Conservation (phyloP, 1,284 basidiomycete species). For the Kalmanozyma brasiliensis region DNA sequence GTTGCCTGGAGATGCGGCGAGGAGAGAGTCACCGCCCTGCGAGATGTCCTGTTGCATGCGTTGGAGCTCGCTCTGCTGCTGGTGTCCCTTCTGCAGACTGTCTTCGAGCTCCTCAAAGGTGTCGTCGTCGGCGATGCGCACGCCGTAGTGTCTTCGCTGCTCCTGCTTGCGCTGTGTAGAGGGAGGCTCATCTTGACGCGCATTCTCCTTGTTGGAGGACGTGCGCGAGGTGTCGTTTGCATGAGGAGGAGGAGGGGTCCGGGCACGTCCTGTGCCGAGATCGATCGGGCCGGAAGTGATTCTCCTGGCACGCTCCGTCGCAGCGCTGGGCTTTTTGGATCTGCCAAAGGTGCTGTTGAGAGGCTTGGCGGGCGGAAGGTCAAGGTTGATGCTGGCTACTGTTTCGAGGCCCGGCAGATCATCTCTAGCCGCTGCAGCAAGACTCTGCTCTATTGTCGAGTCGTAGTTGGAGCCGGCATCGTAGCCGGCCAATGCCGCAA, state of each 20-base stretch:
- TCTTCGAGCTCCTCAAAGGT: conserved; percentile 51
- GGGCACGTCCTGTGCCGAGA: conserved; percentile 21
- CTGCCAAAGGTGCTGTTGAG: conserved; percentile 36
- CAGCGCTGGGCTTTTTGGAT: conserved; percentile 33
- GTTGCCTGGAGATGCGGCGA: conserved; percentile 33
- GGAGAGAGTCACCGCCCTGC: conserved; percentile 41
- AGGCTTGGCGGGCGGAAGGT: conserved; percentile 31
- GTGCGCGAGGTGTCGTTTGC: conserved; percentile 28
- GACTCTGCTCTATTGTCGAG: conserved; percentile 40
- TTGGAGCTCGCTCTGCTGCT: conserved; percentile 50
- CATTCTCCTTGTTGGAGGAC: conserved; percentile 35
- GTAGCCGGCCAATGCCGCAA: conserved; percentile 54
- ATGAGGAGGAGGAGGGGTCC: conserved; percentile 42
- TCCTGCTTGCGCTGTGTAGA: conserved; percentile 52
- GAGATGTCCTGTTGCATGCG: conserved; percentile 54
- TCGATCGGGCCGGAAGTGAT: conserved; percentile 40
- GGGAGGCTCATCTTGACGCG: conserved; percentile 33
- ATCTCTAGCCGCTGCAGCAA: conserved; percentile 31
- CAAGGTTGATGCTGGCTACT: conserved; percentile 44
- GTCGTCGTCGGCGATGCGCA: conserved; percentile 52
- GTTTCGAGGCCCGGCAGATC: conserved; percentile 48
- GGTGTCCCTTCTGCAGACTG: conserved; percentile 41
- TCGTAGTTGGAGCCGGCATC: conserved; percentile 49
- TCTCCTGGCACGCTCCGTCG: conserved; percentile 30
- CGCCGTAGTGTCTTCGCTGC: conserved; percentile 45